Base-by-base conservation (phyloP, 2,329 filamentous ascomycete genomes). In the Ophiostoma tasmaniense region DNA sequence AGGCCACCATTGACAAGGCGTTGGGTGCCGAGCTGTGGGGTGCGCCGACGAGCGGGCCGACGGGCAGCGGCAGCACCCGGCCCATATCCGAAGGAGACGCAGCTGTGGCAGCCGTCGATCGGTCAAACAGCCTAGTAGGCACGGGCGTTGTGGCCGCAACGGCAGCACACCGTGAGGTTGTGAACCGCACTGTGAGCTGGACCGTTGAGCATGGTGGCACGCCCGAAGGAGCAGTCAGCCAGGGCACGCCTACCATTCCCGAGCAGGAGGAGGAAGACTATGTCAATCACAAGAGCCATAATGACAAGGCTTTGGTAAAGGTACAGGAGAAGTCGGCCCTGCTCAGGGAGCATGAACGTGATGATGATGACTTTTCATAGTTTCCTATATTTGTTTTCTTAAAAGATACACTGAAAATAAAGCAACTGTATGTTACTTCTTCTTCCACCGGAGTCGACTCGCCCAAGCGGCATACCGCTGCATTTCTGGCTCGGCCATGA, bases 401-500 rank as follows among this genome's bases (percentile, higher is more conserved):
- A 14, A n/a, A n/a, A n/a, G 8, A 6, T 28, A 25, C n/a, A 22
- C 28, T 8, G 6, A 59, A 28, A 28, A 59, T 61, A 14, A 20
- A 30, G 17, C 2, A 30, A 17, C 11, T n/a, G 33, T 25, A 33
- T 2, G 20, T 68, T n/a, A 74, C 70, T 73, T 72, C n/a, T 74
- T 81, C 81, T 92, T 93, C 91, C 91, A 93, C 74, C 91, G 81
- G 72, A 95, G 81, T 73, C 84, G 84, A 7, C 86, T 84, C 69
- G 92, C 89, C 91, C 92, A 96, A 66, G 77, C 80, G 11, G 87
- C 89, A 84, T 90, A 95, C 72, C 81, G 83, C 78, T 82, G 80
- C 13, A 95, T 88, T 80, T 92, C 90, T 55, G 91, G 88, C 76
- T 90, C 85, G 74, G 83, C 85, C 75, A 89, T 76, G 71, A 96